These are phyloP conservation scores for Claviceps paspali DNA, from an alignment of 2,329 filamentous ascomycete genomes.

Conservation along the genomic window DNA sequence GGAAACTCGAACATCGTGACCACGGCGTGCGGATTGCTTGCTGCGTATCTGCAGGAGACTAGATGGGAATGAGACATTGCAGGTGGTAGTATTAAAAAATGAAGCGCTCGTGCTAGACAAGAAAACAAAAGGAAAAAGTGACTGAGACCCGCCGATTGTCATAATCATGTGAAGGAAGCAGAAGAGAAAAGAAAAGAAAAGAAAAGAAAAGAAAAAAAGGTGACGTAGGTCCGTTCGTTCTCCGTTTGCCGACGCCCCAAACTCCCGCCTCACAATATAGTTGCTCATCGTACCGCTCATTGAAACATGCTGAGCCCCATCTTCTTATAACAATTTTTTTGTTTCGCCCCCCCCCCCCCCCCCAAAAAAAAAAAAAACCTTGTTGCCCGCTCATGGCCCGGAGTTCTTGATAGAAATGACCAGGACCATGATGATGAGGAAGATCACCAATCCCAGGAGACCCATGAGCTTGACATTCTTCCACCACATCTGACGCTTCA, in stretches of 20 bases:
- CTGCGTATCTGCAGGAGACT: background rate
- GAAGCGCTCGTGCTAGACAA: background rate
- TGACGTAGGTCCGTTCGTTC: background rate
- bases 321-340: background rate
- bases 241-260: background rate
- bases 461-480: slow-evolving; percentile 96
- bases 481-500: slow-evolving; percentile 98
- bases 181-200: no score
- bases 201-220: no score
- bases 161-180: no score
- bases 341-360: background rate
- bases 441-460: slow-evolving; percentile 53
- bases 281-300: background rate
- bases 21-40: background rate
- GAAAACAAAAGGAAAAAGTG: background rate
- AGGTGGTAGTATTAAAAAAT: background rate
- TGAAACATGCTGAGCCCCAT: background rate
- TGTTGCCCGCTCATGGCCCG: slow-evolving; percentile 1
- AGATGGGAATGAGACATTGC: background rate
- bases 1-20: background rate
- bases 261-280: no score
- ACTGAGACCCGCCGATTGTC: background rate
- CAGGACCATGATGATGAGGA: slow-evolving; percentile 40
- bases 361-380: no score
- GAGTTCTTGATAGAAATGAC: slow-evolving; percentile 36